phyloP scores from a whole-genome alignment of 148 eudicot genomes.

The Polygonum aviculare region DNA sequence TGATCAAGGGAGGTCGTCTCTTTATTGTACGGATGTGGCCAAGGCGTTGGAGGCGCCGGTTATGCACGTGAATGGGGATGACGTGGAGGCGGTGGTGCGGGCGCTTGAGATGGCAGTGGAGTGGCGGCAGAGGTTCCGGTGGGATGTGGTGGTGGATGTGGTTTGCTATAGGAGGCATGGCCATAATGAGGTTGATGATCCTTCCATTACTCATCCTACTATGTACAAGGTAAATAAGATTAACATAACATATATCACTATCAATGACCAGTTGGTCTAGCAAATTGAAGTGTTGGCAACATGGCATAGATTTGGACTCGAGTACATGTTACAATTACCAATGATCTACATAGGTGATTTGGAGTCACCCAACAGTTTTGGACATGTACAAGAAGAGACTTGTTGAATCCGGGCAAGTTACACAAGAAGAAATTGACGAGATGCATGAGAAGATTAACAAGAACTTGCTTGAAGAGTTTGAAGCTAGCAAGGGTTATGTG shows the following conservation, averaged over 20 bases:
- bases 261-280: no score
- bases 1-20: slow-evolving; percentile 53
- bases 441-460: slow-evolving; percentile 37
- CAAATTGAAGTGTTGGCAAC: no score
- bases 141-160: slow-evolving; percentile 70
- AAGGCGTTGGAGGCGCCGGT: slow-evolving; percentile 57
- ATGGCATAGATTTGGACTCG: no score
- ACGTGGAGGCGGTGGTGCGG: slow-evolving; percentile 62
- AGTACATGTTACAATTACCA: background rate
- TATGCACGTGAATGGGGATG: slow-evolving; percentile 73
- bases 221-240: slow-evolving; percentile 48
- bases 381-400: slow-evolving; percentile 49
- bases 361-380: slow-evolving; percentile 53
- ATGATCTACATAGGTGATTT: slow-evolving; percentile 32
- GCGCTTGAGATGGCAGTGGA: slow-evolving; percentile 70
- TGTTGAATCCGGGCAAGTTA: slow-evolving; percentile 38
- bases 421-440: slow-evolving; percentile 49
- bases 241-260: background rate
- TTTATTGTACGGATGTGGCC: slow-evolving; percentile 70
- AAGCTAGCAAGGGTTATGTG: slow-evolving; percentile 55
- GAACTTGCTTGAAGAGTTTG: slow-evolving; percentile 51
- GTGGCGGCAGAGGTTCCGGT: slow-evolving; percentile 74
- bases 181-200: slow-evolving; percentile 71
- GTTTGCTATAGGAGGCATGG: slow-evolving; percentile 67
- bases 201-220: slow-evolving; percentile 65